Percentiles rank a stretch among this genome's conserved stretches.
phyloP scores from a whole-genome alignment of 2,329 filamentous ascomycete species.

The Colletotrichum orchidophilum region DNA sequence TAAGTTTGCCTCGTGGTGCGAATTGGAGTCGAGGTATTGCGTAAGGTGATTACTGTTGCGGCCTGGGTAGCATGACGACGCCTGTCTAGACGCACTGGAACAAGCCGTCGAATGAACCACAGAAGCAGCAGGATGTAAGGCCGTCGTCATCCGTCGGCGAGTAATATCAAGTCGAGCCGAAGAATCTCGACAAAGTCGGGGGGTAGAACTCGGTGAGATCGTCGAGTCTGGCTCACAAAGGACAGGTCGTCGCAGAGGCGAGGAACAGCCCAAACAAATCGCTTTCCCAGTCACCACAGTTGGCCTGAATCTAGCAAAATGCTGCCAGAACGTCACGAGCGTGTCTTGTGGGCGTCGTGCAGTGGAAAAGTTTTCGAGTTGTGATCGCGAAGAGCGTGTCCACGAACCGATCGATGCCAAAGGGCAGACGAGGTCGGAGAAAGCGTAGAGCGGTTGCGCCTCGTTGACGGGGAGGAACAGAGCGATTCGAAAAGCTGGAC shows the following conservation, averaged over 20 bases:
- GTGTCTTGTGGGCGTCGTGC: slow-evolving; percentile 1
- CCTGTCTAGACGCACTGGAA: slow-evolving; percentile 52
- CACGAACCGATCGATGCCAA: slow-evolving; percentile 29
- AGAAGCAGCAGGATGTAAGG: slow-evolving; percentile 12
- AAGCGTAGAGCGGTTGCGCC: slow-evolving; percentile 40
- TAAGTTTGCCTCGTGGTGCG: slow-evolving; percentile 55
- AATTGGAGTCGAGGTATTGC: slow-evolving; percentile 45
- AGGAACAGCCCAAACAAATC: not conserved
- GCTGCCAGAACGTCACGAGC: slow-evolving; percentile 4
- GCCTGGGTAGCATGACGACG: slow-evolving; percentile 69
- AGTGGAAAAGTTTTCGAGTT: slow-evolving; percentile 31
- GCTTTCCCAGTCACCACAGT: not conserved
- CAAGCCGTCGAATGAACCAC: slow-evolving; percentile 4
- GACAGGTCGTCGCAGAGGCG: slow-evolving; percentile 12
- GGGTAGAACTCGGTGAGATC: slow-evolving; percentile 12
- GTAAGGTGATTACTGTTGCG: slow-evolving; percentile 58
- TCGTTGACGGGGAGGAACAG: slow-evolving; percentile 41
- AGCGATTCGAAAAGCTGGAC: slow-evolving; percentile 35
- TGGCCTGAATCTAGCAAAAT: not conserved
- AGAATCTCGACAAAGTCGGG: slow-evolving; percentile 2
- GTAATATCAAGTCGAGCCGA: slow-evolving; percentile 6
- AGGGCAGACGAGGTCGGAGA: slow-evolving; percentile 36
- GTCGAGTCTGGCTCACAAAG: slow-evolving; percentile 3
- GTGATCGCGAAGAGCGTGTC: slow-evolving; percentile 35
- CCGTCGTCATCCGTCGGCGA: slow-evolving; percentile 30